These are phyloP conservation scores for Petunia secreta DNA, from an alignment of 257 asterid genomes.

Conservation along the genomic window DNA sequence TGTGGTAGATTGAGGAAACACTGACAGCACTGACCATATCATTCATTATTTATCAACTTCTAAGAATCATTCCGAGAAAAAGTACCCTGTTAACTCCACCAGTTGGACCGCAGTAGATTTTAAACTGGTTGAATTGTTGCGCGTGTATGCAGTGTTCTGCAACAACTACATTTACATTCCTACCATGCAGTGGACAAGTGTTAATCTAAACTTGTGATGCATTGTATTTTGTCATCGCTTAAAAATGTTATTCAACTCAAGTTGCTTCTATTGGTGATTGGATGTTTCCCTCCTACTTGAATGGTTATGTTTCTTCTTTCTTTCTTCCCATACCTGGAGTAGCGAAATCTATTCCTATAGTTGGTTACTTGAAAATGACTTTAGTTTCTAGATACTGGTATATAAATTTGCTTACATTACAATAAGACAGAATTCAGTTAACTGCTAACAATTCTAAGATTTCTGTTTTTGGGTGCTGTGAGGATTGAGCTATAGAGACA, in stretches of 20 bases:
- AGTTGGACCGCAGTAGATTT: slow-evolving; percentile 3
- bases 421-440: neutral
- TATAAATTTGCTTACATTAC: neutral
- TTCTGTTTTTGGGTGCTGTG: neutral
- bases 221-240: neutral
- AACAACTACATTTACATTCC: slow-evolving; percentile 18
- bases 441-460: neutral
- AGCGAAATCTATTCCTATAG: neutral
- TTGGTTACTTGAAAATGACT: slow-evolving; percentile 21
- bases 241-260: neutral
- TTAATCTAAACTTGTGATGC: neutral
- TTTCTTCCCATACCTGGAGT: neutral
- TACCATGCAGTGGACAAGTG: neutral
- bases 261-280: neutral
- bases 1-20: slow-evolving; percentile 3
- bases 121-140: neutral
- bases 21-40: slow-evolving; percentile 22
- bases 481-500: slow-evolving; percentile 6
- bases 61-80: slow-evolving; percentile 17
- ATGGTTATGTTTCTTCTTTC: slow-evolving; percentile 12
- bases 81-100: neutral
- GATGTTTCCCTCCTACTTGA: neutral
- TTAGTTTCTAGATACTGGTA: neutral
- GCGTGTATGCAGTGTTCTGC: neutral
- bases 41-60: neutral